A percentile compares a stretch with the other conserved stretches of the same genome.
Evolutionary conservation across 2,329 filamentous ascomycete species (phyloP).

Genomic region (Fusarium pininemorale): DNA sequence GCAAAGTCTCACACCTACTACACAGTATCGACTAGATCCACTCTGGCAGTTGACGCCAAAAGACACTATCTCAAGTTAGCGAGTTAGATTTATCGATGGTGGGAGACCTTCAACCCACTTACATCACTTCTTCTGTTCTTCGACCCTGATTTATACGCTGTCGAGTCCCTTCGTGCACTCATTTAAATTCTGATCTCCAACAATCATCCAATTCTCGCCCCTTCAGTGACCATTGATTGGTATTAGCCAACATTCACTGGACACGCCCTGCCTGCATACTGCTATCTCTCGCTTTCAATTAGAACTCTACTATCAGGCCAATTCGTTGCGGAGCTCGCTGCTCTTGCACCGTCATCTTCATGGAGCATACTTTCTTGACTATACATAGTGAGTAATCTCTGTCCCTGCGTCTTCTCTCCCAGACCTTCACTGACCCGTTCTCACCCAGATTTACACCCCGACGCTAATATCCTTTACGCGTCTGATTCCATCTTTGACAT

Average conservation of each 20-base stretch:
- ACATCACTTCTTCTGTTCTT: constrained; percentile 18
- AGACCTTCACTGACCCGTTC: constrained; percentile 5
- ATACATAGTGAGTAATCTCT: constrained; percentile 75
- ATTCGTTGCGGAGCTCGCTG: constrained; percentile 25
- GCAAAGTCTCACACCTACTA: not conserved
- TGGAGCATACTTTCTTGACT: constrained; percentile 91
- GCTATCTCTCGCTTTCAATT: not conserved
- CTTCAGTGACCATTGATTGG: constrained; percentile 18
- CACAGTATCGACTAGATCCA: not conserved
- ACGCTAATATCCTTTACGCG: constrained; percentile 83
- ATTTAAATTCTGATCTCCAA: not conserved
- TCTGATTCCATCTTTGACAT: constrained; percentile 87
- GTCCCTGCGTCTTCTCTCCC: not conserved
- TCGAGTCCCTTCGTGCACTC: constrained; percentile 1
- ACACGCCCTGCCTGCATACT: not conserved
- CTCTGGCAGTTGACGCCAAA: constrained; percentile 33
- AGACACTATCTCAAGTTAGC: constrained; percentile 22
- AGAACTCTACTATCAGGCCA: not conserved
- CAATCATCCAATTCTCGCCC: not conserved
- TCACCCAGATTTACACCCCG: constrained; percentile 68
- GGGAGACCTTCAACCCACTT: constrained; percentile 28
- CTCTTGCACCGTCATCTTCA: constrained; percentile 46
- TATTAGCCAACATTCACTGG: constrained; percentile 24
- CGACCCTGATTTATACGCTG: not conserved
- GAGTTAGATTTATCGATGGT: constrained; percentile 22